Evolutionary conservation across 768 basidiomycete species (phyloP).

Genomic region (Hypsizygus marmoreus): DNA sequence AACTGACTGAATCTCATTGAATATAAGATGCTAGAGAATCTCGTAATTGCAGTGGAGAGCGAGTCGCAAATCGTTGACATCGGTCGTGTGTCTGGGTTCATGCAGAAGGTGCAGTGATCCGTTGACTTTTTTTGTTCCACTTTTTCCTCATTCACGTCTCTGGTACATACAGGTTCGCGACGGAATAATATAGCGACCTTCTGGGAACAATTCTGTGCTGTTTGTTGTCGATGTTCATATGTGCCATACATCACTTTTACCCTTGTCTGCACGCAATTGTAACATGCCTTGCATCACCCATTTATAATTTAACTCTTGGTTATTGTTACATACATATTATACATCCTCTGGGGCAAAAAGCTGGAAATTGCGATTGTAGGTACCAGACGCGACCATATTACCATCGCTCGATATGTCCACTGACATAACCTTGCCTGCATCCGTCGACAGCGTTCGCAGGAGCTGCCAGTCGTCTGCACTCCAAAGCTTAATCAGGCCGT

Average conservation of each 20-base stretch:
- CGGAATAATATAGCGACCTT: conserved; percentile 50
- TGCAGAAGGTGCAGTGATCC: conserved; percentile 77
- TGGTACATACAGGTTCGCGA: conserved; percentile 50
- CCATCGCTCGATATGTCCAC: conserved; percentile 89
- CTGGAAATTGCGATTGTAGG: conserved; percentile 94
- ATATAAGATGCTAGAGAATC: conserved; percentile 78
- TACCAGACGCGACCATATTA: conserved; percentile 83
- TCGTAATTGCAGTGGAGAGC: conserved; percentile 87
- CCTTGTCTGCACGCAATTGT: conserved; percentile 30
- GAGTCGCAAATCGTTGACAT: conserved; percentile 83
- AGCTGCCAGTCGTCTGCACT: conserved; percentile 98
- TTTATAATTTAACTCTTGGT: conserved; percentile 9
- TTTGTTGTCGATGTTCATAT: conserved; percentile 14
- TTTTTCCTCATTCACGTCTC: background rate
- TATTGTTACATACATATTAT: conserved; percentile 22
- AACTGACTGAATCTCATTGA: conserved; percentile 7
- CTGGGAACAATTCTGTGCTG: conserved; percentile 15
- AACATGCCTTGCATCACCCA: conserved; percentile 26
- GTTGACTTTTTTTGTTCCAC: background rate
- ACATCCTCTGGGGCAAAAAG: conserved; percentile 81
- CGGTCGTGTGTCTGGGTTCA: conserved; percentile 83
- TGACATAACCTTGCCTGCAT: conserved; percentile 98
- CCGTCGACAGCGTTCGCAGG: conserved; percentile 84
- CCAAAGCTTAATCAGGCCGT: conserved; percentile 95
- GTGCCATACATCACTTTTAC: conserved; percentile 16